Percentiles rank a stretch among this genome's conserved stretches.
These are phyloP conservation scores for Cladosporium halotolerans DNA, from an alignment of 2,329 filamentous ascomycete species.

Conservation along the genomic window DNA sequence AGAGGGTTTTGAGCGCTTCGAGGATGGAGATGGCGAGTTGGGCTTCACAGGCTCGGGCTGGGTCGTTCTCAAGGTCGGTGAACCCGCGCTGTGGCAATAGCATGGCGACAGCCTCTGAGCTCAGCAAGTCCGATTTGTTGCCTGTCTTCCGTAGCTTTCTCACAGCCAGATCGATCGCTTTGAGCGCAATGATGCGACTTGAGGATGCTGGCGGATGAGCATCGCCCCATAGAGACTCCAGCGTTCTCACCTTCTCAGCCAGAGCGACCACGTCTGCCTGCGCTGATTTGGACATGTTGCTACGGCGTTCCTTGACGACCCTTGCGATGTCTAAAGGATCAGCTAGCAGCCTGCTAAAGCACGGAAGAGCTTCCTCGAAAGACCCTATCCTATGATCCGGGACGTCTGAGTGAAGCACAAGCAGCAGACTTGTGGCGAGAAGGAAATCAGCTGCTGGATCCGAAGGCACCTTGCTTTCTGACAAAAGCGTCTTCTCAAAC, in stretches of 20 bases:
- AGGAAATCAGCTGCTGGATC: constrained; percentile 52
- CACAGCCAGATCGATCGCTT: constrained; percentile 55
- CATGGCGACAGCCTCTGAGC: constrained; percentile 17
- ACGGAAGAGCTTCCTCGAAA: constrained; percentile 31
- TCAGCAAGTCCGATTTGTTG: constrained; percentile 45
- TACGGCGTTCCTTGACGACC: constrained; percentile 58
- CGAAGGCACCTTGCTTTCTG: constrained; percentile 45
- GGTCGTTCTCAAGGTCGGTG: constrained; percentile 1
- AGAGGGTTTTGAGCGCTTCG: constrained; percentile 25
- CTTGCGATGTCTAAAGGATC: constrained; percentile 50
- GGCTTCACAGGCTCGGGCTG: constrained; percentile 39
- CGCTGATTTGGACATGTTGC: constrained; percentile 62
- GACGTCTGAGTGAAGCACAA: constrained; percentile 55
- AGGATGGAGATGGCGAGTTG: constrained; percentile 40
- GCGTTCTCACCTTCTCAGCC: constrained; percentile 34
- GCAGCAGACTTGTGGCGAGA: constrained; percentile 57
- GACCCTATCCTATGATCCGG: constrained; percentile 55
- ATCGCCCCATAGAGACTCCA: constrained; percentile 56
- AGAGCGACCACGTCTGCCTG: constrained; percentile 52
- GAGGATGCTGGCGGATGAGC: constrained; percentile 48
- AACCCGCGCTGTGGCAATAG: constrained; percentile 17
- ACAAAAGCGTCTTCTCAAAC: constrained; percentile 62
- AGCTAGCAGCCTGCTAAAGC: constrained; percentile 52
- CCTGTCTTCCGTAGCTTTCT: constrained; percentile 41
- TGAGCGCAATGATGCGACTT: constrained; percentile 58